Evolutionary conservation across 1,139 yeast genomes (phyloP), one percentile per base, ranked within the genome.

Genomic region (Yamadazyma oceani): DNA sequence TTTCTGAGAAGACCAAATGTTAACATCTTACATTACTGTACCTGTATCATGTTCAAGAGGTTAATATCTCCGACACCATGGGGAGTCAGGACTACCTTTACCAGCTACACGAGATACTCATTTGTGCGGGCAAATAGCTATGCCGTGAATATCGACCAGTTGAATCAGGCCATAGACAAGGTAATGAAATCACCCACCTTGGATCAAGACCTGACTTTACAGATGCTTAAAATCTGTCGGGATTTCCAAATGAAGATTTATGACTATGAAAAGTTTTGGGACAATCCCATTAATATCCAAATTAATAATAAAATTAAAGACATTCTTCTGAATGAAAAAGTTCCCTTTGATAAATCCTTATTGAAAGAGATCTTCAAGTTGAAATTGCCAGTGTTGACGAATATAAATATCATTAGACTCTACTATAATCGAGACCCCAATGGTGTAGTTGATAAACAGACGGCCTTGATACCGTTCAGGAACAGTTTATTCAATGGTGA

Each of bases 391-490:
- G 49, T 64, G 2, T 35, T 40, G 10, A 51, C 59, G 24, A 64
- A 61, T 39, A 46, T 66, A 12, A 46, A 54, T 14, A 48, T 70
- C 15, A 59, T 75, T 21, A 54, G 61, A 35, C 37, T 50, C 5
- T 75, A 50, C 50, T 73, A 77, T 49, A 39, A 50, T 25, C 57
- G 60, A 32, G 62, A 70, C 39, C 68, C 75, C 0, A 48, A 50
- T 0, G 50, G 46, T 21, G 37, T 44, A 2, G 43, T 55, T 8
- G 69, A 72, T 11, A 65, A 64, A 38, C 61, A 64, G 0, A 55
- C 69, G 2, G 82, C 85, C 2, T 62, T 82, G 59, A 72, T 84
- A 17, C 85, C 90, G 0, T 75, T 85, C 42, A 62, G 92, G 15
- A 58, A 70, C 31, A 69, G 82, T 5, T 59, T 84, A 1, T 81